Conservation (phyloP, 495 filamentous ascomycete species). For the Clavariopsis aquatica region DNA sequence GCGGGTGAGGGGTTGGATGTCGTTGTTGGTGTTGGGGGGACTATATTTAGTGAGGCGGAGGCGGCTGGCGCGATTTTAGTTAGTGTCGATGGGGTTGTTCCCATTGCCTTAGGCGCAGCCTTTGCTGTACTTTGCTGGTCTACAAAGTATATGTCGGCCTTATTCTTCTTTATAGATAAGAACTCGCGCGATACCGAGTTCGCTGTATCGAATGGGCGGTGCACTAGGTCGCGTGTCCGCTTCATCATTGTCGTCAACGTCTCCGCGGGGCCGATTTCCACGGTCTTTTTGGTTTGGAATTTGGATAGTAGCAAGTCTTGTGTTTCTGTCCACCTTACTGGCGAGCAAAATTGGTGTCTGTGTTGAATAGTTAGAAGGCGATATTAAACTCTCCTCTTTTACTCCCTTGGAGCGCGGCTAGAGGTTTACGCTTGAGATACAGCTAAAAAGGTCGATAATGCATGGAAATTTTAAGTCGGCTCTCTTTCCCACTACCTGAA, state of each 20-base stretch:
- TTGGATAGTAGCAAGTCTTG: conserved; percentile 96
- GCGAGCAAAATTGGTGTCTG: conserved; percentile 87
- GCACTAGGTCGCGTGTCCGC: conserved; percentile 88
- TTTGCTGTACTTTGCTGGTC: conserved; percentile 89
- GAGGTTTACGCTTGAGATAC: too few relatives aligned
- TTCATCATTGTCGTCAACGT: conserved; percentile 96
- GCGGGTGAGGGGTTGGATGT: conserved; percentile 40
- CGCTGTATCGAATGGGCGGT: conserved; percentile 87
- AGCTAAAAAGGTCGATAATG: too few relatives aligned
- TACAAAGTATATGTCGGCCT: conserved; percentile 97
- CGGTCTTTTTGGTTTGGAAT: conserved; percentile 88
- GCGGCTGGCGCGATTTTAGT: conserved; percentile 46
- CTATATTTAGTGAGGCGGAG: conserved; percentile 54
- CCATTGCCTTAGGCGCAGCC: conserved; percentile 52
- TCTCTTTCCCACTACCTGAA: too few relatives aligned
- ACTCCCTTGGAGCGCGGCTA: too few relatives aligned
- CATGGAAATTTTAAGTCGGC: too few relatives aligned
- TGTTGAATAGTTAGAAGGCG: neutral
- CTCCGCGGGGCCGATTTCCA: conserved; percentile 93
- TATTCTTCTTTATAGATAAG: conserved; percentile 96
- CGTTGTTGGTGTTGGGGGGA: conserved; percentile 32
- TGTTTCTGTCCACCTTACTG: conserved; percentile 97
- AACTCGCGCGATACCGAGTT: conserved; percentile 59
- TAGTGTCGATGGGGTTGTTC: conserved; percentile 41
- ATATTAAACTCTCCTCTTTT: too few relatives aligned